Evolutionary conservation across 805 yeast genomes (phyloP), one percentile per base, ranked within the genome.

Genomic region (Metschnikowia noctiluminum): DNA sequence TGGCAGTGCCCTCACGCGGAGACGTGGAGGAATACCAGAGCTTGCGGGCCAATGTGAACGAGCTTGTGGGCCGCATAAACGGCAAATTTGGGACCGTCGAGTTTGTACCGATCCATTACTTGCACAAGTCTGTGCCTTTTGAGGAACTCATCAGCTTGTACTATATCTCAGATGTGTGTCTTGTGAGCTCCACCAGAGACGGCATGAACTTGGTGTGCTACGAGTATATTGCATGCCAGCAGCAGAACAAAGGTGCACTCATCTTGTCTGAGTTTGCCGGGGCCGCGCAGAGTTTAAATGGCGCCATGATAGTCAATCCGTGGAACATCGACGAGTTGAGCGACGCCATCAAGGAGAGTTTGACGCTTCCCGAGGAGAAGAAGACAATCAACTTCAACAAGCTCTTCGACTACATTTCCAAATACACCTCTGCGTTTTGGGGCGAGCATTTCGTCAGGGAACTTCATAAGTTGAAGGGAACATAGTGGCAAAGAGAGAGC

Each of bases 1-100:
- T 94, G 34, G 99, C 99, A 0, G 97, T 94, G 16, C 99, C 99
- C 3, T 87, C 96, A 15, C 79, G 99, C 59, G 97, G 96, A 38
- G 99, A 92, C 60, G 99, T 94, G 26, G 99, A 95, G 68, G 99
- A 95, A 65, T 95, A 94, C 66, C 98, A 94, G 63, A 85, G 88
- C 56, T 71, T 94, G 56, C 79, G 99, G 51, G 89, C 97, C 1
- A 90, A 89, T 8, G 98, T 95, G 26, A 94, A 94, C 64, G 99
- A 94, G 69, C 76, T 94, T 35, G 97, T 94, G 32, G 99, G 99
- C 31, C 78, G 99, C 61, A 90, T 94, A 62, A 94, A 94, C 66
- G 99, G 99, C 30, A 82, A 84, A 57, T 94, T 89, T 63, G 99
- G 99, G 52, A 89, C 97, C 1, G 89, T 92, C 15, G 99, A 94